A percentile compares a stretch with the other conserved stretches of the same genome.
Evolutionary conservation across 2,329 filamentous ascomycete genomes (phyloP).

Genomic region (Cordyceps tenuipes): DNA sequence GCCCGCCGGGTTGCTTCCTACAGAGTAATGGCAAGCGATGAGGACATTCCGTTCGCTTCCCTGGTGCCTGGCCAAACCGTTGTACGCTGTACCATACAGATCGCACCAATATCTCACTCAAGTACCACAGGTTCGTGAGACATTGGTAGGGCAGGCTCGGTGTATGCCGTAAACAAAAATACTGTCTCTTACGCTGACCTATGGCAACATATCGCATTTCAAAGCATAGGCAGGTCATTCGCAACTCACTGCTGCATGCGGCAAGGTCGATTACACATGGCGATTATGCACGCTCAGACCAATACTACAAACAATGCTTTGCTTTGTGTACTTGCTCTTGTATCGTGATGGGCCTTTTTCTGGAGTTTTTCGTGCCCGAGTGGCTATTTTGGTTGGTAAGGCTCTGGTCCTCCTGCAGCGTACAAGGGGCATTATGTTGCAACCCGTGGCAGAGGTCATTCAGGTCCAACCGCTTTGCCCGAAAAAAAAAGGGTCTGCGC

Average conservation of each 20-base stretch:
- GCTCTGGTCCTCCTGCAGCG: neutral
- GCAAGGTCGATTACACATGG: neutral
- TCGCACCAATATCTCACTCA: neutral
- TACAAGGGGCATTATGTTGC: neutral
- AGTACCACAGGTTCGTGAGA: neutral
- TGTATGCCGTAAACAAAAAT: neutral
- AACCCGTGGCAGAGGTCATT: neutral
- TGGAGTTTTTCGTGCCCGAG: neutral
- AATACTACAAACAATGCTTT: neutral
- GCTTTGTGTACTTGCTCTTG: neutral
- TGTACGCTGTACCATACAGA: neutral
- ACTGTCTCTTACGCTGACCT: neutral
- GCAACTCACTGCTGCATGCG: neutral
- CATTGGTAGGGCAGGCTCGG: neutral
- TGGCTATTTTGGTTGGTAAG: neutral
- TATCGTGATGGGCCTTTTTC: neutral
- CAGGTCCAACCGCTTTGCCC: neutral
- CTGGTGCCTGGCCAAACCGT: neutral
- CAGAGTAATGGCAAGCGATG: neutral
- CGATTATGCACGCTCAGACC: neutral
- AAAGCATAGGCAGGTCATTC: neutral
- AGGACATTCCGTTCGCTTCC: conserved; percentile 1
- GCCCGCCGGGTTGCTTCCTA: neutral
- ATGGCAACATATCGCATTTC: neutral
- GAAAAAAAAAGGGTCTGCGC: neutral